These are phyloP conservation scores for Limnanthes douglasii DNA, from an alignment of 345 rosid genomes.

Conservation along the genomic window DNA sequence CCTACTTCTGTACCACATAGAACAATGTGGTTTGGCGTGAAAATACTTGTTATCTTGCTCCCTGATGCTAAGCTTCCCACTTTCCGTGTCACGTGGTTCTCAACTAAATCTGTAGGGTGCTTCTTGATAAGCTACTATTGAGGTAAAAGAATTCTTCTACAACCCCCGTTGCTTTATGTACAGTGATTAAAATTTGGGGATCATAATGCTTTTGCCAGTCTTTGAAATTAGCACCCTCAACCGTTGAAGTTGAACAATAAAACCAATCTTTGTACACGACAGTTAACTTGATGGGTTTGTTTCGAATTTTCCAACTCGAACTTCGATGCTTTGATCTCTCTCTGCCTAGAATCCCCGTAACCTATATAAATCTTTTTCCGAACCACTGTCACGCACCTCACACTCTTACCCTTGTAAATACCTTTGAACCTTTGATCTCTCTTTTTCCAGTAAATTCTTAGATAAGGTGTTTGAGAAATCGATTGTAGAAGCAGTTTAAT, in stretches of 20 bases:
- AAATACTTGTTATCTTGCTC: no score
- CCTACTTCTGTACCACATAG: no score
- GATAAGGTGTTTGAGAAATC: no score
- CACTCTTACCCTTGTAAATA: slow-evolving; percentile 25
- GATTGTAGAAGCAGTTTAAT: no score
- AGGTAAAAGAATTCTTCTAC: slow-evolving; percentile 65
- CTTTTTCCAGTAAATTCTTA: no score
- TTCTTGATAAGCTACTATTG: slow-evolving; percentile 32
- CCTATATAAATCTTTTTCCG: slow-evolving; percentile 44
- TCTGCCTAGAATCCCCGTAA: slow-evolving; percentile 52
- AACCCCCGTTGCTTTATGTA: slow-evolving; percentile 33
- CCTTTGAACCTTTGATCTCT: slow-evolving; percentile 20
- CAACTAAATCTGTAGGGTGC: slow-evolving; percentile 51
- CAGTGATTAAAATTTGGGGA: slow-evolving; percentile 21
- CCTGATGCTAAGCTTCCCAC: no score
- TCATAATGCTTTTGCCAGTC: slow-evolving; percentile 38
- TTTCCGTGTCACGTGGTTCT: no score
- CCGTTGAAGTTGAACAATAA: slow-evolving; percentile 30
- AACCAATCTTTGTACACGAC: slow-evolving; percentile 44
- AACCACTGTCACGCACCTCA: slow-evolving; percentile 25
- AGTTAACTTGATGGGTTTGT: slow-evolving; percentile 33
- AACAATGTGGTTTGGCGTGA: no score
- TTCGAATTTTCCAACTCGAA: no score
- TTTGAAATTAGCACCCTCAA: slow-evolving; percentile 43
- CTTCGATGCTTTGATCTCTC: slow-evolving; percentile 64